Percentiles rank a stretch among this genome's conserved stretches.
These are phyloP conservation scores for Candida fluviatilis DNA, from an alignment of 805 yeast species.

Conservation along the genomic window DNA sequence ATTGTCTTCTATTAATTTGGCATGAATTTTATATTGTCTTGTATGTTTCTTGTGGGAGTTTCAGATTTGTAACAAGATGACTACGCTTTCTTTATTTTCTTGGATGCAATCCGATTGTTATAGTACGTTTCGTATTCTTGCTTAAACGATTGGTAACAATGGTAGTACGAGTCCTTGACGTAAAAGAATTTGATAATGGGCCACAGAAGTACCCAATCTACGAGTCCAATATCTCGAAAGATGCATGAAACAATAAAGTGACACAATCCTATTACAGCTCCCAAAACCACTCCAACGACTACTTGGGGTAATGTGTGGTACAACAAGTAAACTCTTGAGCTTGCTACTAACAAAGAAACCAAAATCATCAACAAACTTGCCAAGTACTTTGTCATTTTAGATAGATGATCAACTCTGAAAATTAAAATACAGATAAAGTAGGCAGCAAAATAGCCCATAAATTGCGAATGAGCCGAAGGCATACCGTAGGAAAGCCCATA, in stretches of 20 bases:
- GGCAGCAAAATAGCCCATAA: constrained; percentile 79
- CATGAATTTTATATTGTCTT: too few species aligned
- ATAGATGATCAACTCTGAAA: constrained; percentile 38
- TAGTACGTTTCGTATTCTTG: constrained; percentile 36
- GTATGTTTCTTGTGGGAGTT: too few species aligned
- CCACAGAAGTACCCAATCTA: constrained; percentile 61
- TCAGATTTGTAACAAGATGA: too few species aligned
- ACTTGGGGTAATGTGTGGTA: constrained; percentile 80
- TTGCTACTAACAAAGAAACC: constrained; percentile 45
- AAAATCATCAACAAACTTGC: constrained; percentile 24
- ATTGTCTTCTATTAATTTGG: too few species aligned
- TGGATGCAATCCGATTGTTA: background rate
- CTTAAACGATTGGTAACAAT: constrained; percentile 41
- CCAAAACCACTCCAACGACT: constrained; percentile 63
- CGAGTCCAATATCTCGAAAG: constrained; percentile 62
- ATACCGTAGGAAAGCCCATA: constrained; percentile 74
- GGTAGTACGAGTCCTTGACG: constrained; percentile 59
- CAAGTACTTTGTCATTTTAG: constrained; percentile 17
- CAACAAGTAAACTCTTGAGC: constrained; percentile 69
- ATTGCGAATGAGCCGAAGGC: constrained; percentile 97
- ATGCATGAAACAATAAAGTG: constrained; percentile 54
- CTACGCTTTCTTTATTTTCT: background rate
- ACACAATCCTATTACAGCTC: constrained; percentile 51
- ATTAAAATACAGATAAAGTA: constrained; percentile 45
- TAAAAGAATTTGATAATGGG: constrained; percentile 47